Conservation (phyloP, 768 basidiomycete species). For the Russula vinacea region DNA sequence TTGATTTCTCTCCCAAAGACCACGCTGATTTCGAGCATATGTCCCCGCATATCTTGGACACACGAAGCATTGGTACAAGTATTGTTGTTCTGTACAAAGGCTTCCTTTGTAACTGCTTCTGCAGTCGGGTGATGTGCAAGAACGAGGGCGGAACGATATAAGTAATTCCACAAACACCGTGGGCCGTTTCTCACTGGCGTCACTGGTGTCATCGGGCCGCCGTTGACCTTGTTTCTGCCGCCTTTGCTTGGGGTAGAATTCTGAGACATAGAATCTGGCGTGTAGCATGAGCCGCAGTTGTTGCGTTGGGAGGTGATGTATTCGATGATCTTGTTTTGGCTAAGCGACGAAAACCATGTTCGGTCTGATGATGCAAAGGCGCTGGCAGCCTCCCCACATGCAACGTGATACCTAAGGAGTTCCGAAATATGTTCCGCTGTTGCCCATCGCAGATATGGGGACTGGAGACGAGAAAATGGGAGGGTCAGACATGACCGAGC, state of each 20-base stretch:
- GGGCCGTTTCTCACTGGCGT: too few species aligned
- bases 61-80: not conserved
- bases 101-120: not conserved
- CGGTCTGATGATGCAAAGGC: not conserved
- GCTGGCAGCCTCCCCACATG: conserved; percentile 10
- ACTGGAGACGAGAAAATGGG: conserved; percentile 1
- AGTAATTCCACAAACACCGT: not conserved
- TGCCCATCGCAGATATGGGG: not conserved
- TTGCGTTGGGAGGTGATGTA: too few species aligned
- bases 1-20: not conserved
- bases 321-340: too few species aligned
- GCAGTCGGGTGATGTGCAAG: conserved; percentile 10
- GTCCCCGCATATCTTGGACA: not conserved
- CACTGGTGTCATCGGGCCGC: too few species aligned
- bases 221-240: too few species aligned
- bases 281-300: too few species aligned
- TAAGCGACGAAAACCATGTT: not conserved
- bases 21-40: not conserved
- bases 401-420: conserved; percentile 10
- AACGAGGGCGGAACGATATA: not conserved
- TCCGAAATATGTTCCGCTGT: not conserved
- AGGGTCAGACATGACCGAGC: not conserved
- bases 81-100: not conserved
- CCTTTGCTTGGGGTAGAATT: too few species aligned
- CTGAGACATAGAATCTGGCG: too few species aligned